Percentiles rank a stretch among this genome's conserved stretches.
phyloP scores from a whole-genome alignment of 345 rosid genomes.

The Triadica sebifera region DNA sequence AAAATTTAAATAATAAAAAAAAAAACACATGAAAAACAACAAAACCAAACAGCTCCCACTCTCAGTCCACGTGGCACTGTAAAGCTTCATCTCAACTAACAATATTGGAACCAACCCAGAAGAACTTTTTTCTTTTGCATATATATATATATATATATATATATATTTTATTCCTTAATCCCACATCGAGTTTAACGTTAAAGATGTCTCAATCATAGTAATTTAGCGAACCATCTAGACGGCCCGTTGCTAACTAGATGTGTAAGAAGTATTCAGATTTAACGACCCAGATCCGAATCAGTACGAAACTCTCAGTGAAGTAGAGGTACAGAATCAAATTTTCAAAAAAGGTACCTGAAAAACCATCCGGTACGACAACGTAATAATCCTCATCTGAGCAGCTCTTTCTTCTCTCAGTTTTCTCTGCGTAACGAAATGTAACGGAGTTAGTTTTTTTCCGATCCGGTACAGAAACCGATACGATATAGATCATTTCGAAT shows the following conservation, averaged over 20 bases:
- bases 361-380: constrained; percentile 48
- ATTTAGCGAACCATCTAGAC: constrained; percentile 34
- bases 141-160: too few relatives aligned
- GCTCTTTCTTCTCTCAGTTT: constrained; percentile 58
- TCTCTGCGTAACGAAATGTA: constrained; percentile 21
- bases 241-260: constrained; percentile 5
- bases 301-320: background rate
- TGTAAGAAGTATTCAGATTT: background rate
- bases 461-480: background rate
- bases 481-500: background rate
- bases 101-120: constrained; percentile 14
- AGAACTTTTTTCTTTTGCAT: too few relatives aligned
- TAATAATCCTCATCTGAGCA: constrained; percentile 59
- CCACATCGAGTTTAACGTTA: background rate
- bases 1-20: background rate
- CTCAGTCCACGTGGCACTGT: constrained; percentile 39
- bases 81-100: constrained; percentile 15
- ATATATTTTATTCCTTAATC: too few relatives aligned
- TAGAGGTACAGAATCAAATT: background rate
- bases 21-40: background rate
- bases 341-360: constrained; percentile 47
- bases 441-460: background rate
- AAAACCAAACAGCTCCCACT: background rate
- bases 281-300: constrained; percentile 3
- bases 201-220: constrained; percentile 24